A percentile compares a stretch with the other conserved stretches of the same genome.
Evolutionary conservation across 371 early-diverging fungal genomes (phyloP).

Genomic region (Aphelidium insulamus): DNA sequence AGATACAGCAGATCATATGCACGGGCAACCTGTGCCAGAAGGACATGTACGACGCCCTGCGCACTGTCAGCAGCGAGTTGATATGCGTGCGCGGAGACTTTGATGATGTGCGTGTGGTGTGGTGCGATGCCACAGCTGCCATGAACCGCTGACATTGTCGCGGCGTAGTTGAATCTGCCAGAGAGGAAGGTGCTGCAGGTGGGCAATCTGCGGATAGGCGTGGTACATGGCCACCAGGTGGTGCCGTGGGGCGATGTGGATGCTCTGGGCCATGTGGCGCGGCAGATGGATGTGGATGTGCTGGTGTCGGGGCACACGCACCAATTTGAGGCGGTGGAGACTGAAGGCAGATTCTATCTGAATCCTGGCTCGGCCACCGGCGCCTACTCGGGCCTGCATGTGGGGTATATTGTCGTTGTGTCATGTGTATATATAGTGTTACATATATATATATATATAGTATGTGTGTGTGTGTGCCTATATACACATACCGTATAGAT

Average conservation of each 20-base stretch:
- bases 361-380: conserved; percentile 91
- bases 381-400: conserved; percentile 28
- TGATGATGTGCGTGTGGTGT: conserved; percentile 3
- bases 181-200: conserved; percentile 42
- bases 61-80: conserved; percentile 55
- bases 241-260: conserved; percentile 72
- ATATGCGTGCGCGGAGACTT: conserved; percentile 58
- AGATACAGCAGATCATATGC: conserved; percentile 81
- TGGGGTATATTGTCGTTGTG: too few species aligned
- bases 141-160: neutral
- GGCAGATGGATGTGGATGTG: conserved; percentile 79
- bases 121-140: neutral
- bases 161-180: conserved; percentile 14
- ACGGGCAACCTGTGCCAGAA: conserved; percentile 71
- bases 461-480: too few species aligned
- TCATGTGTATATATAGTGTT: too few species aligned
- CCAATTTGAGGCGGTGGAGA: conserved; percentile 68
- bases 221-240: conserved; percentile 72
- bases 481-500: too few species aligned
- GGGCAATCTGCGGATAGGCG: conserved; percentile 52
- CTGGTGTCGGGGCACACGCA: conserved; percentile 71
- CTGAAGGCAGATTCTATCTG: conserved; percentile 67
- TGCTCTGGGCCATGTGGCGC: conserved; percentile 46
- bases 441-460: too few species aligned
- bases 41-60: conserved; percentile 63